Evolutionary conservation across 495 filamentous ascomycete species (phyloP), one percentile per base, ranked within the genome.

Genomic region (Lichenothelia convexa): DNA sequence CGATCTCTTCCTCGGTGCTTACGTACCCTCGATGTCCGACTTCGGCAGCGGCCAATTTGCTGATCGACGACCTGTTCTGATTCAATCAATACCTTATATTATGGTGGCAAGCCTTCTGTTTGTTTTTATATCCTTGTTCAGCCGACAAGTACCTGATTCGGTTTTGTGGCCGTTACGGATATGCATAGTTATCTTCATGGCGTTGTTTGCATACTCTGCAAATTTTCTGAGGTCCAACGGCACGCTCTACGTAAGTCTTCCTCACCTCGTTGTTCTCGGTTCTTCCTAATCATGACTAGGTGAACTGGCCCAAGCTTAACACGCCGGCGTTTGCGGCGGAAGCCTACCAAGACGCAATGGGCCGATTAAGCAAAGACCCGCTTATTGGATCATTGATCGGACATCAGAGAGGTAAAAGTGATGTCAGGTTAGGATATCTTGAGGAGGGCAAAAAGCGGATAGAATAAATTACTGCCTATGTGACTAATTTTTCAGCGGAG

Each of bases 391-490:
- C 64, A 21, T 63, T 80, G 36, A 72, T 87, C 24, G 68, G 69
- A 11, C 81, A 85, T 46, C 80, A 84, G 52, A 64, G 79, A 17
- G 79, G 81, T 8, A 64, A 75, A 22, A 92, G 80, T 58, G 78
- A 74, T 41, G 75, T 78, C 20, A 63, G 78, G 30, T 70, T 89
- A 33, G 70, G 78, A 32, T 82, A 79, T 52, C 59, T 91, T 26
- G 87, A 94, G 54, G 87, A 95, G 49, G 87, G 87, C 13, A 95
- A 95, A 66, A 93, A 93, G 62, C 80, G 87, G 58, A 83, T 89
- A 44, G 85, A 93, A 52, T 92, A 29, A 13, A 7, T 27, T 27
- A 27, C n/a, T n/a, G n/a, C n/a, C n/a, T n/a, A n/a, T n/a, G n/a
- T n/a, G n/a, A n/a, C n/a, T n/a, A n/a, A n/a, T n/a, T n/a, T n/a